Evolutionary conservation across 2,329 filamentous ascomycete genomes (phyloP).

Genomic region (Chrysoporthe austroafricana): DNA sequence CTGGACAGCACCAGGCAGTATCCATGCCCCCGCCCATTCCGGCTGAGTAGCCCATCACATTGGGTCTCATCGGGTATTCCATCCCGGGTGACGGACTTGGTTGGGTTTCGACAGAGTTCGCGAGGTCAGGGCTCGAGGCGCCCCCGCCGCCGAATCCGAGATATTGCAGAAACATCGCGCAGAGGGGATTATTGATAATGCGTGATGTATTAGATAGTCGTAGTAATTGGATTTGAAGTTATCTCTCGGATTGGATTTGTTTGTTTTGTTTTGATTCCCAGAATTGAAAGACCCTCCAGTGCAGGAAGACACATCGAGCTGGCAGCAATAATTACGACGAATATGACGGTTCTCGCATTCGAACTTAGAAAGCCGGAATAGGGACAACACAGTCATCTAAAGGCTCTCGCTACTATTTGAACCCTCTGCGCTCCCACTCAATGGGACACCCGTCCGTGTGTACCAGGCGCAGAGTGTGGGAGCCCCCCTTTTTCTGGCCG

Average conservation of each 20-base stretch:
- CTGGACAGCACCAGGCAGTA: constrained; percentile 2
- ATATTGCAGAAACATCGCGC: neutral
- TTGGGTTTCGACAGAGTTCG: neutral
- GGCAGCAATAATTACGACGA: neutral
- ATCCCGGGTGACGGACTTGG: neutral
- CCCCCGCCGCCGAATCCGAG: constrained; percentile 1
- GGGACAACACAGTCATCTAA: neutral
- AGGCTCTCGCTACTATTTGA: neutral
- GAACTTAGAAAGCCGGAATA: neutral
- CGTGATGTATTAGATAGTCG: neutral
- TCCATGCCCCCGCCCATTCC: neutral
- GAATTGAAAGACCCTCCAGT: neutral
- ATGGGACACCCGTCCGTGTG: neutral
- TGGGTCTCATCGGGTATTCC: neutral
- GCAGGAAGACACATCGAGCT: neutral
- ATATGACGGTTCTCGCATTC: neutral
- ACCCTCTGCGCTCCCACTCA: neutral
- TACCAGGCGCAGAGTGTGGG: neutral
- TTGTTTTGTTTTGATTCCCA: too few relatives aligned
- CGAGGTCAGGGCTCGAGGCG: neutral
- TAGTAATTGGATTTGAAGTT: neutral
- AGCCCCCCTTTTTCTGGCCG: neutral
- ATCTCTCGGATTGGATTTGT: neutral
- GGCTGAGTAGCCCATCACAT: neutral
- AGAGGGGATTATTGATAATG: neutral